Percentiles rank a stretch among this genome's conserved stretches.
phyloP scores from a whole-genome alignment of 179 eudicot genomes.

The Silene coronaria region DNA sequence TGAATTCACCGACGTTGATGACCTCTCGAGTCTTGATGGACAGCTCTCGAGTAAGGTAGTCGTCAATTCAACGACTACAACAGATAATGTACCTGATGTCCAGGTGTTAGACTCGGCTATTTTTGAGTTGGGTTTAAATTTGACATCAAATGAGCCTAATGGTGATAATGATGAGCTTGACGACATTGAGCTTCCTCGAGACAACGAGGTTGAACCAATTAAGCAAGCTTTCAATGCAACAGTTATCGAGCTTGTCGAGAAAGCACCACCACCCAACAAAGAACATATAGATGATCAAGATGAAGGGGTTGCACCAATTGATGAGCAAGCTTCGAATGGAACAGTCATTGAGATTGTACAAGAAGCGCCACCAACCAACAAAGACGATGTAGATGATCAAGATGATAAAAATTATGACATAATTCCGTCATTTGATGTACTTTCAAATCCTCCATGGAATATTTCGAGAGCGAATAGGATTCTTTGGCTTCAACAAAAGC shows the following conservation, averaged over 20 bases:
- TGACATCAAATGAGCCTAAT: background rate
- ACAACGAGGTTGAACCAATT: background rate
- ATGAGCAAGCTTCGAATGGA: background rate
- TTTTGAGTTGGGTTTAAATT: background rate
- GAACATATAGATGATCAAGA: background rate
- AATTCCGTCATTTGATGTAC: background rate
- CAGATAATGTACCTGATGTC: background rate
- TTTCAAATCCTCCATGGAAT: conserved; percentile 14
- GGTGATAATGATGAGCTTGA: background rate
- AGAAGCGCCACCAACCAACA: background rate
- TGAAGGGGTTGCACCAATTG: background rate
- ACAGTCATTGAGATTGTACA: background rate
- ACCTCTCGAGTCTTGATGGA: background rate
- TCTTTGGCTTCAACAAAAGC: conserved; percentile 22
- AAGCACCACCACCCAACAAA: background rate
- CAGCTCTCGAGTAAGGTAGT: background rate
- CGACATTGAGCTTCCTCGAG: conserved; percentile 1
- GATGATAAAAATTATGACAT: conserved; percentile 6
- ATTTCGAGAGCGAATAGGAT: conserved; percentile 12
- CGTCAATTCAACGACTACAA: no score
- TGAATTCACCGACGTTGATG: background rate
- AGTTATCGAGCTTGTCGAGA: background rate
- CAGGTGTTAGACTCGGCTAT: conserved; percentile 4
- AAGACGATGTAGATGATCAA: background rate
- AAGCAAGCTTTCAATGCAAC: background rate